Evolutionary conservation across 768 basidiomycete genomes (phyloP).

Genomic region (Cystofilobasidium macerans): DNA sequence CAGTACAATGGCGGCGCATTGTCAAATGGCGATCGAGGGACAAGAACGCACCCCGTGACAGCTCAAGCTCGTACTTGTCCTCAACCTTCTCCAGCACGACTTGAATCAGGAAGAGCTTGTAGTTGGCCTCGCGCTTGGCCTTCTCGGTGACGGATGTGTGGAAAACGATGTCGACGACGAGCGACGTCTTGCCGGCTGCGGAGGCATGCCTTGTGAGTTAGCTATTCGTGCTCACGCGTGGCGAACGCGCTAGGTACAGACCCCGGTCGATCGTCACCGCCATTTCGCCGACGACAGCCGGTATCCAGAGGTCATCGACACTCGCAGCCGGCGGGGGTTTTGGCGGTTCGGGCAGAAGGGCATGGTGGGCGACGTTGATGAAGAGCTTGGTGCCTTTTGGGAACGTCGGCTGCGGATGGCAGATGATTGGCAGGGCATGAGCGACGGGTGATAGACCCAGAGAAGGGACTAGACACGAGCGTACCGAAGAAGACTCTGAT

Average conservation of each 20-base stretch:
- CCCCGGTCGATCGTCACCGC: conserved; percentile 22
- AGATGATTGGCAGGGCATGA: background rate
- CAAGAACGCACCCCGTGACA: conserved; percentile 13
- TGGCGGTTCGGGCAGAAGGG: conserved; percentile 6
- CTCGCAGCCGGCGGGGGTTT: background rate
- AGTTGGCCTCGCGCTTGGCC: conserved; percentile 9
- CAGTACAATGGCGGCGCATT: too few relatives aligned
- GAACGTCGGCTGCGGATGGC: conserved; percentile 7
- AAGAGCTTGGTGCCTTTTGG: conserved; percentile 7
- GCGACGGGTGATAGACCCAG: background rate
- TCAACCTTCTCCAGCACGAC: conserved; percentile 23
- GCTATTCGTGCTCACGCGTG: background rate
- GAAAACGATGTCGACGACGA: conserved; percentile 21
- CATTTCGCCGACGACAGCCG: conserved; percentile 11
- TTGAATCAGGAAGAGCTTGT: conserved; percentile 24
- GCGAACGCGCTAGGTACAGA: background rate
- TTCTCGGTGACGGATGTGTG: background rate
- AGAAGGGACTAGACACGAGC: background rate
- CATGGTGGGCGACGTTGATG: conserved; percentile 22
- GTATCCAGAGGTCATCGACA: conserved; percentile 8
- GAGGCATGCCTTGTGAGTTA: background rate
- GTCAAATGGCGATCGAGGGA: background rate
- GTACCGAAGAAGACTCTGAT: background rate
- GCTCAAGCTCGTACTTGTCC: conserved; percentile 16
- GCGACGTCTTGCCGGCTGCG: conserved; percentile 14